phyloP scores from a whole-genome alignment of 768 basidiomycete genomes.

The Boletus tomentosulus region DNA sequence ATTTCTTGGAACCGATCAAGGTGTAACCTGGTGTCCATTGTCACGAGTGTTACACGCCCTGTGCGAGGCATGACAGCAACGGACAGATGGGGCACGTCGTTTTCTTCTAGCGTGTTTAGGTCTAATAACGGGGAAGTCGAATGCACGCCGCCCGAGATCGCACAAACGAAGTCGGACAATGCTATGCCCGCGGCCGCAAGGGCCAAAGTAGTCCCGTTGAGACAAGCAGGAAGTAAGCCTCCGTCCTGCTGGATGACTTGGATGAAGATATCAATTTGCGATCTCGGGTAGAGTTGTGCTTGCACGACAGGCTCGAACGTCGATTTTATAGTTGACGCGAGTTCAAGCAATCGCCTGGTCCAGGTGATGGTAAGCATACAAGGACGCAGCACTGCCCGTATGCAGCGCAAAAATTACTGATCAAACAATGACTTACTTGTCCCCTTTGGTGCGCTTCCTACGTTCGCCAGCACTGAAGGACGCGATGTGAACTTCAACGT shows the following conservation, averaged over 20 bases:
- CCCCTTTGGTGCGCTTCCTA: constrained; percentile 70
- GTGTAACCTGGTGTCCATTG: constrained; percentile 92
- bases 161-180: constrained; percentile 85
- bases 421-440: constrained; percentile 63
- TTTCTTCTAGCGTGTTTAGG: constrained; percentile 85
- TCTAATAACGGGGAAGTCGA: constrained; percentile 80
- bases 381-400: neutral
- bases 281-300: constrained; percentile 86
- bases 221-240: constrained; percentile 82
- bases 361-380: constrained; percentile 3
- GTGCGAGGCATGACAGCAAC: constrained; percentile 87
- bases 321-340: constrained; percentile 81
- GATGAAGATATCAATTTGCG: constrained; percentile 90
- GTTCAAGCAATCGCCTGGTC: constrained; percentile 77
- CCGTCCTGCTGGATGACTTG: constrained; percentile 95
- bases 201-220: constrained; percentile 93
- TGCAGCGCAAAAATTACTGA: neutral
- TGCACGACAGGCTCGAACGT: constrained; percentile 97
- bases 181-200: constrained; percentile 89
- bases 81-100: constrained; percentile 82
- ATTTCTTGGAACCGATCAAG: constrained; percentile 91
- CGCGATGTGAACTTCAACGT: constrained; percentile 84
- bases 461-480: constrained; percentile 84
- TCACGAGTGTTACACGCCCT: constrained; percentile 81
- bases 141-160: constrained; percentile 85